phyloP scores from a whole-genome alignment of 2,329 filamentous ascomycete species.

The Pseudocercospora musae region DNA sequence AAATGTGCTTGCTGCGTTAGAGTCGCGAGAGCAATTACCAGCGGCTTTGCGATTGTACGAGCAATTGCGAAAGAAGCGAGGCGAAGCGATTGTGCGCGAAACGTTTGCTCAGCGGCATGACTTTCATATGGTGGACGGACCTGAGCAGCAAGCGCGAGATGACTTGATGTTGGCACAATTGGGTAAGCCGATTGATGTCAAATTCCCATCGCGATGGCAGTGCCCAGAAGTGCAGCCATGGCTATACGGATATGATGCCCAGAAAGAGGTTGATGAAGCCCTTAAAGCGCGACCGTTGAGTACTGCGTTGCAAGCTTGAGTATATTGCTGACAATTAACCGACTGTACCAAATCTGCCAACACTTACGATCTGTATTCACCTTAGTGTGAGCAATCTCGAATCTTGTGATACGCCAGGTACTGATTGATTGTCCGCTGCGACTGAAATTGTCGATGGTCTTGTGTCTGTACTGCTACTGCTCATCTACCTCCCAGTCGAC shows the following conservation, averaged over 20 bases:
- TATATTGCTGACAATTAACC: neutral
- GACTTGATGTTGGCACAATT: conserved; percentile 55
- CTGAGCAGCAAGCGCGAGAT: conserved; percentile 58
- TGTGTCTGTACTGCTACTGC: neutral
- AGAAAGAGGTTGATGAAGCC: conserved; percentile 47
- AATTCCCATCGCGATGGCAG: conserved; percentile 63
- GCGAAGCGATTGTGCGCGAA: conserved; percentile 58
- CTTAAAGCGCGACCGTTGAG: conserved; percentile 23
- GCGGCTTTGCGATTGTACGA: conserved; percentile 46
- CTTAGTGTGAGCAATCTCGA: neutral
- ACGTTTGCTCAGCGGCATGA: conserved; percentile 53
- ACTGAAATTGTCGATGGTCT: neutral
- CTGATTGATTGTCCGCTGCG: neutral
- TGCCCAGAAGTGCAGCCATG: conserved; percentile 62
- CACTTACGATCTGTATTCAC: neutral
- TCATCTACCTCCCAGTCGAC: neutral
- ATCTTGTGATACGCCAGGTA: neutral
- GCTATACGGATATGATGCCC: conserved; percentile 63
- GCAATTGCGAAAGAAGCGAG: conserved; percentile 46
- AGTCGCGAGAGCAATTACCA: conserved; percentile 40
- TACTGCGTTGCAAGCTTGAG: neutral
- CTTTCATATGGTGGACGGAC: conserved; percentile 48
- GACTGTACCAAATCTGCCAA: neutral
- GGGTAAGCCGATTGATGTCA: conserved; percentile 49
- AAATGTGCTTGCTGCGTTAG: conserved; percentile 52